Conservation (phyloP, 1,284 basidiomycete genomes). For the Cutaneotrichosporon sp. region DNA sequence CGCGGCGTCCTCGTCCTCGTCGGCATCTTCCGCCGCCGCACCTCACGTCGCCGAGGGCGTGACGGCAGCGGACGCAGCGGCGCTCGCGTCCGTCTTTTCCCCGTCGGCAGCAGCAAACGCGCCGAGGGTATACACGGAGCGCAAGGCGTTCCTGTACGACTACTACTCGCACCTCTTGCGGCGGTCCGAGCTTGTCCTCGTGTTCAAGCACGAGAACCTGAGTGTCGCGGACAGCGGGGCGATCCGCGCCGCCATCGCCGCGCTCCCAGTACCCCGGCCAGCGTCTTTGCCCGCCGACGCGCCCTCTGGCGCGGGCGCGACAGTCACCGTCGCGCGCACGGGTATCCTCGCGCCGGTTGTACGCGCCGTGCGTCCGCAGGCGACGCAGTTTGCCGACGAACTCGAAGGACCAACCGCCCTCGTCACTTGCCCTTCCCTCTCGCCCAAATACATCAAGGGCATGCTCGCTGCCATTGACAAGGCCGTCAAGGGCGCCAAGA, state of each 20-base stretch:
- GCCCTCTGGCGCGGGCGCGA: slow-evolving; percentile 17
- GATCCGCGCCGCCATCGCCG: slow-evolving; percentile 38
- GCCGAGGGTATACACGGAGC: slow-evolving; percentile 33
- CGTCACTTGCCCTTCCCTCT: slow-evolving; percentile 41
- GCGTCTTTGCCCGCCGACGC: slow-evolving; percentile 8
- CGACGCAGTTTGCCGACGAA: not conserved
- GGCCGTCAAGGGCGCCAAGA: slow-evolving; percentile 27
- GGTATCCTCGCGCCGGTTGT: slow-evolving; percentile 35
- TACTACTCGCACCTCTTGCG: slow-evolving; percentile 46
- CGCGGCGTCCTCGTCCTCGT: slow-evolving; percentile 6
- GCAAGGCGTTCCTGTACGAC: slow-evolving; percentile 47
- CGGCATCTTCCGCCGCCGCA: slow-evolving; percentile 2
- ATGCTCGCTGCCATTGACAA: slow-evolving; percentile 39
- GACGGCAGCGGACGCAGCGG: not conserved
- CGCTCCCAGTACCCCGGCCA: slow-evolving; percentile 28
- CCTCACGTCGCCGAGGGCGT: too few relatives aligned
- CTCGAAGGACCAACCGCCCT: slow-evolving; percentile 31
- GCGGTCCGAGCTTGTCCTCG: slow-evolving; percentile 41
- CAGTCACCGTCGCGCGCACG: slow-evolving; percentile 43
- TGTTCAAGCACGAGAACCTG: slow-evolving; percentile 49
- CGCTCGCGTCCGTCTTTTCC: not conserved
- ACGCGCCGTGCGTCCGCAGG: slow-evolving; percentile 22
- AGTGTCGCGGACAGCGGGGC: slow-evolving; percentile 36
- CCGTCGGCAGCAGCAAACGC: slow-evolving; percentile 4
- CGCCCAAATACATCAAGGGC: slow-evolving; percentile 43